A percentile compares a stretch with the other conserved stretches of the same genome.
Evolutionary conservation across 2,329 filamentous ascomycete species (phyloP).

Genomic region (Monilinia fructigena): DNA sequence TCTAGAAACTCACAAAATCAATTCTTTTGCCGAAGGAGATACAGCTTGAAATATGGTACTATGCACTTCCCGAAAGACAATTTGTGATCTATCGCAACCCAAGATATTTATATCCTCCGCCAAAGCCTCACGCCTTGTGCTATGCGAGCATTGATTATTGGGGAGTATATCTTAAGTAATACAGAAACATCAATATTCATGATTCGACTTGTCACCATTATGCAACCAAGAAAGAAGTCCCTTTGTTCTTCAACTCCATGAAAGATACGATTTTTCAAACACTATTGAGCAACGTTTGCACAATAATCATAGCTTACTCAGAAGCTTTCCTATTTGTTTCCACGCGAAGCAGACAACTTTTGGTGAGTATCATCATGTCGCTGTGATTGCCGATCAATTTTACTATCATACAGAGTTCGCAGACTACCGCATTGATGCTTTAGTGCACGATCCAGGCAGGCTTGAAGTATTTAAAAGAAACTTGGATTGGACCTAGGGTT

Average conservation of each 20-base stretch:
- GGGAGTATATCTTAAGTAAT: neutral
- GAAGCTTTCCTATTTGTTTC: too few species aligned
- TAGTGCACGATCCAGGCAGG: neutral
- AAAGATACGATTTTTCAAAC: neutral
- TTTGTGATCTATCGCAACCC: neutral
- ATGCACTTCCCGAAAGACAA: slow-evolving; percentile 1
- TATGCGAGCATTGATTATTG: neutral
- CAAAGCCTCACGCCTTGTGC: neutral
- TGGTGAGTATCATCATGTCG: too few species aligned
- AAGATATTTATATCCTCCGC: too few species aligned
- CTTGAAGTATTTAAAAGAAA: neutral
- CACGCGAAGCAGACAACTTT: too few species aligned
- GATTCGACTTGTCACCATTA: neutral
- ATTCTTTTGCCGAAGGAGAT: neutral
- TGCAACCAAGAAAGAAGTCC: too few species aligned
- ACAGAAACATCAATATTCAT: neutral
- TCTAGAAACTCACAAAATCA: neutral
- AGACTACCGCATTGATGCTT: neutral
- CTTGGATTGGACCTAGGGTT: neutral
- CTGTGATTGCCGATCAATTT: too few species aligned
- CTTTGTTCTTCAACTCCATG: neutral
- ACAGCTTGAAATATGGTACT: slow-evolving; percentile 5
- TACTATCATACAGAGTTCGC: too few species aligned
- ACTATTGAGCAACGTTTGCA: too few species aligned
- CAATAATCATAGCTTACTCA: too few species aligned